phyloP scores from a whole-genome alignment of 228 moss, liverwort and hornwort species.

The Sphagnum fallax region DNA sequence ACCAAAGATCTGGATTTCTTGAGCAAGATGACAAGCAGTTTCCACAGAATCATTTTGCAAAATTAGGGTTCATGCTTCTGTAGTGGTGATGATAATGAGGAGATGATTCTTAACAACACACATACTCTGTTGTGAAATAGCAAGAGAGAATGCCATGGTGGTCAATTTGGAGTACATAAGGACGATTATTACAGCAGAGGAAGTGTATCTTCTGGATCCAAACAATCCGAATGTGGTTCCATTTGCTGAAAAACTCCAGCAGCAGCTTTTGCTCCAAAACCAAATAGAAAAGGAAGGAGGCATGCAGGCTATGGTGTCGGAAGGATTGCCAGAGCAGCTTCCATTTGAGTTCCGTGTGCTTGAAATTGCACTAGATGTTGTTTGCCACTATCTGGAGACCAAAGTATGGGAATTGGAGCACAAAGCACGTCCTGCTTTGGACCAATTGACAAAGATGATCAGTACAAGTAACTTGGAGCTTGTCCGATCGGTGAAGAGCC shows the following conservation, averaged over 20 bases:
- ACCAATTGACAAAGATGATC: slow-evolving; percentile 69
- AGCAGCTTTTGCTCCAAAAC: slow-evolving; percentile 46
- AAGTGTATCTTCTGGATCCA: slow-evolving; percentile 76
- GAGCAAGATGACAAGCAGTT: too few species aligned
- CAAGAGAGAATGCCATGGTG: slow-evolving; percentile 93
- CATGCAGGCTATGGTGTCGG: slow-evolving; percentile 27
- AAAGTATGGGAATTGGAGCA: slow-evolving; percentile 60
- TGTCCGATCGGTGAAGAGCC: slow-evolving; percentile 77
- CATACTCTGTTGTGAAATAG: slow-evolving; percentile 17
- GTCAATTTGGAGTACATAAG: slow-evolving; percentile 95
- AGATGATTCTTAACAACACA: too few species aligned
- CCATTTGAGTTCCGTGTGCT: slow-evolving; percentile 92
- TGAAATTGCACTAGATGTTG: slow-evolving; percentile 87
- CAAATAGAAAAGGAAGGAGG: slow-evolving; percentile 22
- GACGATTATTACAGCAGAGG: slow-evolving; percentile 91
- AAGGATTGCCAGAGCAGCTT: slow-evolving; percentile 46
- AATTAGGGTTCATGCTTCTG: too few species aligned
- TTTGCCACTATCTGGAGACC: slow-evolving; percentile 67
- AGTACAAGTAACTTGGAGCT: slow-evolving; percentile 80
- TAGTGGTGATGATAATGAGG: too few species aligned
- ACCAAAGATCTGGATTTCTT: too few species aligned
- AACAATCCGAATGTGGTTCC: slow-evolving; percentile 37
- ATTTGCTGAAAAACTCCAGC: slow-evolving; percentile 76
- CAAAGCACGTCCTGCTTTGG: slow-evolving; percentile 76
- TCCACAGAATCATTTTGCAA: too few species aligned